phyloP scores from a whole-genome alignment of 2,329 filamentous ascomycete genomes.

The Fusarium sp. region DNA sequence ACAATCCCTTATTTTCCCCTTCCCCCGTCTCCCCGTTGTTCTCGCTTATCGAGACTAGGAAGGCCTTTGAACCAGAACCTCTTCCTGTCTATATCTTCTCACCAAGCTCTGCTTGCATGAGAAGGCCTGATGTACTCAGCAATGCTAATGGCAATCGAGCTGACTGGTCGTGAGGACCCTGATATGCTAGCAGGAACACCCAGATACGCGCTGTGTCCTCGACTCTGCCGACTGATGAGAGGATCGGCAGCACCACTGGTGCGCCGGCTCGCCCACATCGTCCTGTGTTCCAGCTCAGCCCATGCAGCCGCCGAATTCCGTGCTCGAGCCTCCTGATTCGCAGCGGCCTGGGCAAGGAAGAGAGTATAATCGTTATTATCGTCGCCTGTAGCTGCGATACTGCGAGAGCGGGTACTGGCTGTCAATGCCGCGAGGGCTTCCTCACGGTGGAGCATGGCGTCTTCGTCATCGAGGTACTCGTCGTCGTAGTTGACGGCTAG shows the following conservation, averaged over 20 bases:
- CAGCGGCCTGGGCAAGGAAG: slow-evolving; percentile 43
- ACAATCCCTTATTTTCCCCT: not conserved
- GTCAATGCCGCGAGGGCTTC: slow-evolving; percentile 38
- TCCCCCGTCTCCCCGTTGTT: not conserved
- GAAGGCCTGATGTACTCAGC: slow-evolving; percentile 38
- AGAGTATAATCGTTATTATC: slow-evolving; percentile 43
- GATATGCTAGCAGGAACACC: slow-evolving; percentile 25
- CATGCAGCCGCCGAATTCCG: slow-evolving; percentile 37
- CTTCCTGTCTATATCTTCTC: not conserved
- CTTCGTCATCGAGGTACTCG: slow-evolving; percentile 31
- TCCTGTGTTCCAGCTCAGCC: slow-evolving; percentile 36
- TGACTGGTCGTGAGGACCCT: slow-evolving; percentile 26
- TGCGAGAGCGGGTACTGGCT: slow-evolving; percentile 13
- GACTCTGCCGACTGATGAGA: slow-evolving; percentile 19
- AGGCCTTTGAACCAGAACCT: not conserved
- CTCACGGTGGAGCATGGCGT: slow-evolving; percentile 29
- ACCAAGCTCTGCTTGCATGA: slow-evolving; percentile 29
- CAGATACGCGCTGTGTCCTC: slow-evolving; percentile 30
- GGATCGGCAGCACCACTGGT: slow-evolving; percentile 23
- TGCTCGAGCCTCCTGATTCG: slow-evolving; percentile 12
- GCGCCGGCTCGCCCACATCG: slow-evolving; percentile 14
- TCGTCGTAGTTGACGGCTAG: slow-evolving; percentile 12
- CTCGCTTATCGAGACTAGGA: too few species aligned
- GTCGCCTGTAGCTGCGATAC: slow-evolving; percentile 21
- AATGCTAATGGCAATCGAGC: slow-evolving; percentile 35